Percentiles rank a stretch among this genome's conserved stretches.
phyloP scores from a whole-genome alignment of 2,329 filamentous ascomycete genomes.

The Beauveria caledonica region DNA sequence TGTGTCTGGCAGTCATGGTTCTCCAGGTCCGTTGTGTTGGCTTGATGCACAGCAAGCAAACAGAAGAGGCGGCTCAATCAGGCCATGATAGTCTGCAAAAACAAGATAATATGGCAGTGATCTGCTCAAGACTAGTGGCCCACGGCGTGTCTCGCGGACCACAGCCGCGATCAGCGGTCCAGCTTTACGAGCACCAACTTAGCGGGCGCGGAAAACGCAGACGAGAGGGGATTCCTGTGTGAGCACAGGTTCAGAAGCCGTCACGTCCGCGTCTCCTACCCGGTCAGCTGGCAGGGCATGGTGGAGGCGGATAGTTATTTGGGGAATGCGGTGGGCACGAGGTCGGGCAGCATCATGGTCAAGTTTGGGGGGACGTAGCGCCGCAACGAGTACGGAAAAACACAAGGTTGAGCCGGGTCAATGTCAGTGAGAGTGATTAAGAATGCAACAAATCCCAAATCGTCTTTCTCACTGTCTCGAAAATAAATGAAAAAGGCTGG shows the following conservation, averaged over 20 bases:
- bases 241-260: background rate
- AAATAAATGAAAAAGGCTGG: too few relatives aligned
- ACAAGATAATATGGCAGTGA: background rate
- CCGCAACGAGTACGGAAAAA: background rate
- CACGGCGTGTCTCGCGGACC: background rate
- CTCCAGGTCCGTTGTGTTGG: background rate
- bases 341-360: background rate
- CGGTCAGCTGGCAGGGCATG: background rate
- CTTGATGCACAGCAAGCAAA: background rate
- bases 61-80: background rate
- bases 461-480: too few relatives aligned
- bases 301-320: background rate
- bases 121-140: background rate
- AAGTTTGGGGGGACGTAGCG: background rate
- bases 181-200: background rate
- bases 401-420: too few relatives aligned
- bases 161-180: background rate
- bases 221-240: background rate
- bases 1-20: too few relatives aligned
- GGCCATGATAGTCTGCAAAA: background rate
- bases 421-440: background rate
- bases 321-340: background rate
- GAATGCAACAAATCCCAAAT: too few relatives aligned
- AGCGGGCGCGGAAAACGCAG: background rate
- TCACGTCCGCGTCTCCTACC: background rate